A percentile compares a stretch with the other conserved stretches of the same genome.
These are phyloP conservation scores for Corynascus novoguineensis DNA, from an alignment of 495 filamentous ascomycete genomes.

Conservation along the genomic window DNA sequence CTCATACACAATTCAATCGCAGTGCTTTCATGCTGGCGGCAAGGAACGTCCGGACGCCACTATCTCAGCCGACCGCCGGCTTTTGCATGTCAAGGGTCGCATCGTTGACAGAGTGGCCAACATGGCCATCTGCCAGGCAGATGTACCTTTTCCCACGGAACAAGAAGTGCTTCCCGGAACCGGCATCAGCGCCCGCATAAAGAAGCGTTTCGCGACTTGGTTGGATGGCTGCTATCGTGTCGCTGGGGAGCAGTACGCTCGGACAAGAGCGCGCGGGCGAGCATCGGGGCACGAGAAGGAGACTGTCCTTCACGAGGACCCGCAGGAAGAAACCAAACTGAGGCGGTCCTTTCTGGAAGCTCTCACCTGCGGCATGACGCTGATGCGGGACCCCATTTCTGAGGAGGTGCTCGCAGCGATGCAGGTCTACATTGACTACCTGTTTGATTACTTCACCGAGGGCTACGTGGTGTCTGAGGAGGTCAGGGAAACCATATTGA, in stretches of 20 bases:
- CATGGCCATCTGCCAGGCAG: neutral
- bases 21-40: conserved; percentile 22
- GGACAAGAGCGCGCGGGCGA: too few relatives aligned
- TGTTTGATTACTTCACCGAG: neutral
- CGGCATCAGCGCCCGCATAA: neutral
- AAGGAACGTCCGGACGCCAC: conserved; percentile 2
- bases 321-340: neutral
- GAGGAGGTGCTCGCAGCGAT: conserved; percentile 7
- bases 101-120: conserved; percentile 19
- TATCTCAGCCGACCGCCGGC: conserved; percentile 15
- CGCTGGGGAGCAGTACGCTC: neutral
- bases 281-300: too few relatives aligned
- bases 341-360: conserved; percentile 11
- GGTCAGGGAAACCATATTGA: conserved; percentile 1
- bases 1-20: conserved; percentile 23
- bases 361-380: conserved; percentile 16
- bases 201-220: conserved; percentile 1
- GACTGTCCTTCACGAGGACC: neutral
- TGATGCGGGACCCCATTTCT: conserved; percentile 18
- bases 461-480: conserved; percentile 1
- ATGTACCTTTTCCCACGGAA: conserved; percentile 7
- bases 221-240: neutral
- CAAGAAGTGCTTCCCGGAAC: neutral
- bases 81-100: conserved; percentile 18
- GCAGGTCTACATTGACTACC: conserved; percentile 12